Conservation (phyloP, 371 early-diverging fungal genomes). For the Parasitella parasitica region DNA sequence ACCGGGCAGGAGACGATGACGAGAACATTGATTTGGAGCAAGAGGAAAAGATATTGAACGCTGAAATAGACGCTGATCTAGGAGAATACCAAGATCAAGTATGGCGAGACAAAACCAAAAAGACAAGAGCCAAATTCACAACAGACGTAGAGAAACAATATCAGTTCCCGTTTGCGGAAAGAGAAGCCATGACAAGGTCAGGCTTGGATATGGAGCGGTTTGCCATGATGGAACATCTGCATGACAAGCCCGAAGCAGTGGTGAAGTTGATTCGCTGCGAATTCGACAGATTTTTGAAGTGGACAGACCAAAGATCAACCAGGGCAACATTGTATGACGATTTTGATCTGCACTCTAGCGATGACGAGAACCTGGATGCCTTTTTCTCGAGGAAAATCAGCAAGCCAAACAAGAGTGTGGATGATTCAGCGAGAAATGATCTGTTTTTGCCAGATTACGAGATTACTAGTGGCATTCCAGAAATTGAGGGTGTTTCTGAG, state of each 20-base stretch:
- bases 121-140: conserved; percentile 55
- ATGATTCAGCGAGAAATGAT: conserved; percentile 41
- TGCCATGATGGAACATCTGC: conserved; percentile 49
- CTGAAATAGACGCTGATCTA: conserved; percentile 49
- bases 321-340: conserved; percentile 37
- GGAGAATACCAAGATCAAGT: conserved; percentile 56
- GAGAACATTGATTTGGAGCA: conserved; percentile 27
- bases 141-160: conserved; percentile 53
- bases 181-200: conserved; percentile 48
- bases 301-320: conserved; percentile 35
- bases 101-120: conserved; percentile 66
- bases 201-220: conserved; percentile 59
- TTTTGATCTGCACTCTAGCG: conserved; percentile 51
- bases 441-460: conserved; percentile 58
- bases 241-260: conserved; percentile 36
- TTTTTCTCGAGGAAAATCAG: conserved; percentile 55
- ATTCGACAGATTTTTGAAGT: conserved; percentile 31
- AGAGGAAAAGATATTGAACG: conserved; percentile 47
- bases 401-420: conserved; percentile 41
- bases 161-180: conserved; percentile 55
- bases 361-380: conserved; percentile 53
- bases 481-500: conserved; percentile 29
- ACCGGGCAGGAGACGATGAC: background rate
- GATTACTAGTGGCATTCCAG: conserved; percentile 53
- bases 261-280: conserved; percentile 35